Evolutionary conservation across 345 rosid species (phyloP), one percentile per base, ranked within the genome.

Genomic region (Citrus unshiu): DNA sequence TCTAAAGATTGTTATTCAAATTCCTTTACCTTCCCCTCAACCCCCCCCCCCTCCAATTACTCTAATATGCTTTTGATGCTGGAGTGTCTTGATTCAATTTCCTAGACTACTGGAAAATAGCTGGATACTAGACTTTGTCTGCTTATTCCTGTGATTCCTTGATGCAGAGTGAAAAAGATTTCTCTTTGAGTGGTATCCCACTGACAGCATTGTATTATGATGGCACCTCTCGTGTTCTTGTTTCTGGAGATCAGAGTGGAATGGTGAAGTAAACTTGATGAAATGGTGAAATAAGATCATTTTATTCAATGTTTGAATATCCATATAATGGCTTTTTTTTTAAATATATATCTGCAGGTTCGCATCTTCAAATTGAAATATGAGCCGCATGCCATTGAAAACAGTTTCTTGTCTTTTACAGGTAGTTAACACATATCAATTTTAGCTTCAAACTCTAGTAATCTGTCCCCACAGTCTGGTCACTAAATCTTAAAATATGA

Each of bases 231-330:
- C 88, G 84, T 70, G 75, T 89, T 77, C 95, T 95, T 83, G 83
- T 88, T 71, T 89, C 97, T 54, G 98, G 98, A 71, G 98, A 95
- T 85, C 90, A 91, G 58, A 87, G 73, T 80, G 98, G 98, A 88
- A 86, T 64, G 93, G 97, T 93, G 77, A 80, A 82, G 64, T 73
- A 7, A 73, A 46, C 27, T 78, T 37, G 4, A 76, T 51, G 29
- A 78, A 57, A 68, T 62, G 57, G 18, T 71, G 12, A 14, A 37
- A 61, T 73, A 39, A 34, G 57, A 73, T 68, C 7, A 22, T 43
- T 60, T 65, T 32, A 6, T 72, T 61, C 66, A 8, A 8, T 40
- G 30, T 35, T 61, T 62, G 57, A 37, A 69, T 29, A 37, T 68
- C 71, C 21, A n/a, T 61, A 22, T 67, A 74, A 5, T 74, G 16